phyloP scores from a whole-genome alignment of 306 rosid species.

The Trichosanthes truncata region DNA sequence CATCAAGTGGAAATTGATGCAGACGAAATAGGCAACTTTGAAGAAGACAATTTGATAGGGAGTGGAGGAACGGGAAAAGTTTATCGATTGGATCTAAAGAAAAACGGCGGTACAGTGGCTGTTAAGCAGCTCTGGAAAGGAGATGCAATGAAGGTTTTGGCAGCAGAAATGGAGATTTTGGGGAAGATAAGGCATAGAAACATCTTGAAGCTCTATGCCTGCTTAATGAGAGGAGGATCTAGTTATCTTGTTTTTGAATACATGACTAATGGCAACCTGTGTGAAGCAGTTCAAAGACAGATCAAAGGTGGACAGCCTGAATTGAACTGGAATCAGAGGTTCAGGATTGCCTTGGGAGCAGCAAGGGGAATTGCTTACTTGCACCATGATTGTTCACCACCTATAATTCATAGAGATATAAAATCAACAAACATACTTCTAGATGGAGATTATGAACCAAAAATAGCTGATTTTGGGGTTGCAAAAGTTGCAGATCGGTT shows the following conservation, averaged over 20 bases:
- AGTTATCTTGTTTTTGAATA: slow-evolving; percentile 78
- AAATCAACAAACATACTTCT: slow-evolving; percentile 92
- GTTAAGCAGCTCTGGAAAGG: slow-evolving; percentile 71
- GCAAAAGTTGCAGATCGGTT: slow-evolving; percentile 65
- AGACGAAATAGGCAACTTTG: slow-evolving; percentile 58
- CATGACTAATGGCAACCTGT: slow-evolving; percentile 83
- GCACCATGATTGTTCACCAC: slow-evolving; percentile 86
- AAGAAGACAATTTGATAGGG: slow-evolving; percentile 71
- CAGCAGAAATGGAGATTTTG: slow-evolving; percentile 82
- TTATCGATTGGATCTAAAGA: slow-evolving; percentile 60
- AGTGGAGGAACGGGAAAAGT: slow-evolving; percentile 89
- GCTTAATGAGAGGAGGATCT: slow-evolving; percentile 55
- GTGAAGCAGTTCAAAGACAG: slow-evolving; percentile 57
- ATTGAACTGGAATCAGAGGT: slow-evolving; percentile 73
- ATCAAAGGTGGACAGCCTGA: slow-evolving; percentile 38
- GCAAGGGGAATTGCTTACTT: slow-evolving; percentile 87
- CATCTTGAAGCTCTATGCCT: slow-evolving; percentile 87
- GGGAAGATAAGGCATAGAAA: slow-evolving; percentile 79
- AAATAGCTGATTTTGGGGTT: slow-evolving; percentile 92
- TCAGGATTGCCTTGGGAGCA: slow-evolving; percentile 74
- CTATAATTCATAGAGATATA: slow-evolving; percentile 81
- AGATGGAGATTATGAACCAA: slow-evolving; percentile 59
- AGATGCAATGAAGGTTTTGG: slow-evolving; percentile 50
- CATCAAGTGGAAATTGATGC: slow-evolving; percentile 62
- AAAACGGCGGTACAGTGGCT: slow-evolving; percentile 48